These are phyloP conservation scores for Wallacemonas collosoma DNA, from an alignment of 208 protist species.

Conservation along the genomic window DNA sequence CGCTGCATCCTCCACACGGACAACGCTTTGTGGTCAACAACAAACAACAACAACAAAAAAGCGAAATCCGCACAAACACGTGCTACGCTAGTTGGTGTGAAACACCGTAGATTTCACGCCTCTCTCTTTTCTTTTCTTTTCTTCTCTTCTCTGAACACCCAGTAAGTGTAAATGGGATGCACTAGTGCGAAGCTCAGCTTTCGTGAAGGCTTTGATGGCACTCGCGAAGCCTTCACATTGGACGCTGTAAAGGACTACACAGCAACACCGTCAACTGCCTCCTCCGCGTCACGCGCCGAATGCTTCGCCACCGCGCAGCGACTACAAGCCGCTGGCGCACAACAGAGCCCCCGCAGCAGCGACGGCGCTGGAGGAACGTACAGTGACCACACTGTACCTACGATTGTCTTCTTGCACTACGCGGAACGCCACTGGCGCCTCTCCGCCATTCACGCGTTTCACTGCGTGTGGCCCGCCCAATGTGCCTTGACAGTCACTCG, in stretches of 20 bases:
- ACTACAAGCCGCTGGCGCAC: neutral
- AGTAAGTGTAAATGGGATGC: constrained; percentile 7
- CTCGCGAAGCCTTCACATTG: neutral
- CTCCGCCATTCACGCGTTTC: constrained; percentile 6
- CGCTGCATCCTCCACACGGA: no score
- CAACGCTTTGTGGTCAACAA: no score
- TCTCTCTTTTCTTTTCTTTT: constrained; percentile 20
- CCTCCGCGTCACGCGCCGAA: neutral
- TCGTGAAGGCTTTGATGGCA: neutral
- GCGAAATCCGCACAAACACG: no score
- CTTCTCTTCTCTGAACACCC: constrained; percentile 1
- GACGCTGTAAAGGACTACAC: neutral
- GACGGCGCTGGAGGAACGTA: neutral
- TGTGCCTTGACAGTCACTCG: neutral
- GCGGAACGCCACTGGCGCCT: constrained; percentile 2
- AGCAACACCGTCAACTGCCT: neutral
- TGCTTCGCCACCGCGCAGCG: neutral
- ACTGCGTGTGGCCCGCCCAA: constrained; percentile 6
- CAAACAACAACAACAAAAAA: no score
- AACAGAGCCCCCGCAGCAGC: neutral
- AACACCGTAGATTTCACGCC: constrained; percentile 1
- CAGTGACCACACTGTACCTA: neutral
- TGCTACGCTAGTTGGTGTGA: no score
- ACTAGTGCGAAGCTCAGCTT: constrained; percentile 3
- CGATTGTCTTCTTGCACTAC: neutral